Conservation (phyloP, 768 basidiomycete species). For the Pulveroboletus sp. region DNA sequence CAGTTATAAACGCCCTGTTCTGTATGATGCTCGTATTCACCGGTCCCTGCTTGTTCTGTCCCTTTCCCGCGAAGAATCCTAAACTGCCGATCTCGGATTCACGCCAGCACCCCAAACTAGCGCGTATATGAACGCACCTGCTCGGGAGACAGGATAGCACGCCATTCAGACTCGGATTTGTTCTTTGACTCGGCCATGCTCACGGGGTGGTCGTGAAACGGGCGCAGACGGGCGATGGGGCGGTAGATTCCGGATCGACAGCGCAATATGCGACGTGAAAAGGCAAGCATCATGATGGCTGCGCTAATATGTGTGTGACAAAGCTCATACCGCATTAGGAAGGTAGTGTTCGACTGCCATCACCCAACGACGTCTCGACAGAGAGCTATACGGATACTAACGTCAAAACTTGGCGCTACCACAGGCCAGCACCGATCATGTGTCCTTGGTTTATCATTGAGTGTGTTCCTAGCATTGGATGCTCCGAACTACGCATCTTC, state of each 20-base stretch:
- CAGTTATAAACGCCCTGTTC: constrained; percentile 72
- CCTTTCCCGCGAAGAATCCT: constrained; percentile 81
- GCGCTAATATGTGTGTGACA: too few relatives aligned
- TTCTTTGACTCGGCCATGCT: constrained; percentile 21
- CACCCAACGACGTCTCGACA: too few relatives aligned
- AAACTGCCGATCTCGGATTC: constrained; percentile 50
- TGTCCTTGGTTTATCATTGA: too few relatives aligned
- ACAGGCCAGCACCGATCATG: too few relatives aligned
- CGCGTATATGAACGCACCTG: constrained; percentile 51
- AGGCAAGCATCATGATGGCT: not conserved
- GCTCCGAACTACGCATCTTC: too few relatives aligned
- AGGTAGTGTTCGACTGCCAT: too few relatives aligned
- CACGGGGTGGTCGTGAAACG: constrained; percentile 1
- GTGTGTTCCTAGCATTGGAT: too few relatives aligned
- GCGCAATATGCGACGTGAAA: not conserved
- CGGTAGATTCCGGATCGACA: not conserved
- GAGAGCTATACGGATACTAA: too few relatives aligned
- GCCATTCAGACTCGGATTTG: constrained; percentile 80
- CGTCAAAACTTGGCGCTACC: too few relatives aligned
- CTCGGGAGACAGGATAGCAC: constrained; percentile 70
- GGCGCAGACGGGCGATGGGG: not conserved
- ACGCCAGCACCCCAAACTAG: not conserved
- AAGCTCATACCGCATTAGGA: too few relatives aligned
- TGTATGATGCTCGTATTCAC: constrained; percentile 70
- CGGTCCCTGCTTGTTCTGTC: constrained; percentile 75